Evolutionary conservation across 345 rosid genomes (phyloP).

Genomic region (Linum tenue): DNA sequence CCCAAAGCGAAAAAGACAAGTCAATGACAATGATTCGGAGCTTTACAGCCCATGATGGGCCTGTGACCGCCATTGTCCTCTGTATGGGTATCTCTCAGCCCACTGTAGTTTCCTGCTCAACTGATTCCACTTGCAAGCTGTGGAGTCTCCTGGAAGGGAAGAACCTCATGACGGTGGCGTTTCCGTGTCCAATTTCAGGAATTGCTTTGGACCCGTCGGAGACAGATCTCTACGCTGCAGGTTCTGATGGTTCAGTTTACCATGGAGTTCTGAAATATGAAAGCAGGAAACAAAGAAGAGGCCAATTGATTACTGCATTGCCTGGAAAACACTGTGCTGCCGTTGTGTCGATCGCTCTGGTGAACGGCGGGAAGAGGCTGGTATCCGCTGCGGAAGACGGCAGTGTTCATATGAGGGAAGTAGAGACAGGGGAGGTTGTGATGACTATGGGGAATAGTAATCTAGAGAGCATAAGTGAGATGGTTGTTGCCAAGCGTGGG

Average conservation of each 20-base stretch:
- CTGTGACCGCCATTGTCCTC: conserved; percentile 22
- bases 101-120: conserved; percentile 25
- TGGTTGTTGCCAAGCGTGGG: conserved; percentile 20
- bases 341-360: conserved; percentile 22
- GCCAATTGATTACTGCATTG: conserved; percentile 9
- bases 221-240: conserved; percentile 31
- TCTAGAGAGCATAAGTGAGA: conserved; percentile 22
- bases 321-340: conserved; percentile 20
- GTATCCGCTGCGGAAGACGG: conserved; percentile 44
- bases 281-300: conserved; percentile 1
- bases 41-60: conserved; percentile 31
- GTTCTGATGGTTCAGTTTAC: conserved; percentile 35
- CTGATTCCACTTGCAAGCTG: conserved; percentile 31
- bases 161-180: conserved; percentile 15
- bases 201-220: conserved; percentile 20
- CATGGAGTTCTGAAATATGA: conserved; percentile 14
- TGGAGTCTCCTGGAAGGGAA: conserved; percentile 28
- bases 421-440: conserved; percentile 16
- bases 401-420: conserved; percentile 25
- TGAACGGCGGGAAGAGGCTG: conserved; percentile 26
- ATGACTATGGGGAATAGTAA: conserved; percentile 16
- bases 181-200: conserved; percentile 30
- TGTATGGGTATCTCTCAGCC: conserved; percentile 15
- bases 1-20: background rate
- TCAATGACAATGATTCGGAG: conserved; percentile 8